phyloP scores from a whole-genome alignment of 2,329 filamentous ascomycete genomes.

The Aspergillus neotritici region DNA sequence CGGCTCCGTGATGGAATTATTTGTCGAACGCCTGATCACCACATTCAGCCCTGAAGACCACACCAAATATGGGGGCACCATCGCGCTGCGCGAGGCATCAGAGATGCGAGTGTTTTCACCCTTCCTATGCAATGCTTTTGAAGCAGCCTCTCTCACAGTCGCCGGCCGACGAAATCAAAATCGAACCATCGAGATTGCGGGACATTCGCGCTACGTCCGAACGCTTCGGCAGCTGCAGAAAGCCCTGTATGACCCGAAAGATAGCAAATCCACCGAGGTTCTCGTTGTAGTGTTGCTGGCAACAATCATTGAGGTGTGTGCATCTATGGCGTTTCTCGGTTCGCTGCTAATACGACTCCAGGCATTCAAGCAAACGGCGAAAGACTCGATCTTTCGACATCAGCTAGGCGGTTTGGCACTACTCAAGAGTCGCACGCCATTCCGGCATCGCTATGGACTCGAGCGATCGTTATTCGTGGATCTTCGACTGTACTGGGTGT shows the following conservation, averaged over 20 bases:
- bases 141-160: slow-evolving; percentile 21
- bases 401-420: slow-evolving; percentile 22
- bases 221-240: slow-evolving; percentile 15
- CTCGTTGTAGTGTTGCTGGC: slow-evolving; percentile 19
- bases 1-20: slow-evolving; percentile 18
- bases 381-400: slow-evolving; percentile 20
- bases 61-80: slow-evolving; percentile 13
- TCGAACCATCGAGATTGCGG: slow-evolving; percentile 14
- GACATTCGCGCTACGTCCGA: slow-evolving; percentile 17
- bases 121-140: slow-evolving; percentile 19
- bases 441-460: slow-evolving; percentile 21
- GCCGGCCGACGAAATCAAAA: slow-evolving; percentile 17
- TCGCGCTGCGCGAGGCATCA: slow-evolving; percentile 20
- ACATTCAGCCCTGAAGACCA: slow-evolving; percentile 18
- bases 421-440: slow-evolving; percentile 18
- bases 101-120: slow-evolving; percentile 22
- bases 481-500: slow-evolving; percentile 25
- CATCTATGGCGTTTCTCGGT: not conserved
- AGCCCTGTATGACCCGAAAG: slow-evolving; percentile 13
- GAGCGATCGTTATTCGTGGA: slow-evolving; percentile 24
- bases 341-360: not conserved
- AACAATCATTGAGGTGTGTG: slow-evolving; percentile 21
- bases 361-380: slow-evolving; percentile 24
- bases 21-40: slow-evolving; percentile 20
- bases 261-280: slow-evolving; percentile 20